These are phyloP conservation scores for Phytopythium ostracodes DNA, from an alignment of 352 stramenopile genomes.

Conservation along the genomic window DNA sequence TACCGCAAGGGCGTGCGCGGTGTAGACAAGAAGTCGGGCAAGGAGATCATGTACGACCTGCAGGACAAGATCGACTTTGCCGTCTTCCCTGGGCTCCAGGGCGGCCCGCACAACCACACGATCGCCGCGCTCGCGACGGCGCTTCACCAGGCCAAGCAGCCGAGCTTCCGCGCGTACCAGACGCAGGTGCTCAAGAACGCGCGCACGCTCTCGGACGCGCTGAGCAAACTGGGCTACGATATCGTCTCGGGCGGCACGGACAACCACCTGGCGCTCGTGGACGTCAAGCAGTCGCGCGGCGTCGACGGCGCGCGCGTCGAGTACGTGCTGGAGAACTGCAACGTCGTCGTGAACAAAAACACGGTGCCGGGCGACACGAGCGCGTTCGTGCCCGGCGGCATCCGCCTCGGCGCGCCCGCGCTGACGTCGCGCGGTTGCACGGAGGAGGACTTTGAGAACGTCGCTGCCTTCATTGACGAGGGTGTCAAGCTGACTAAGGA, in stretches of 20 bases:
- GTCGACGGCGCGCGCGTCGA: slow-evolving; percentile 96
- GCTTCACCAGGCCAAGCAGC: slow-evolving; percentile 93
- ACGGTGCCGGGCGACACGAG: slow-evolving; percentile 97
- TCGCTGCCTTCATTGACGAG: slow-evolving; percentile 95
- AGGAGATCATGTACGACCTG: slow-evolving; percentile 92
- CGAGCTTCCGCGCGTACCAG: slow-evolving; percentile 98
- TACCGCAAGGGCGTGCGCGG: slow-evolving; percentile 95
- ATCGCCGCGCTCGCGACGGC: slow-evolving; percentile 98
- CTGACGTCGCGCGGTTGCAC: slow-evolving; percentile 94
- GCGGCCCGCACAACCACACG: slow-evolving; percentile 99
- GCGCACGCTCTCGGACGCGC: slow-evolving; percentile 82
- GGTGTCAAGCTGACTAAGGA: slow-evolving; percentile 92
- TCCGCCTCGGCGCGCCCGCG: slow-evolving; percentile 95
- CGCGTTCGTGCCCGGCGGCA: slow-evolving; percentile 95
- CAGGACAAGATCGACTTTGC: slow-evolving; percentile 99
- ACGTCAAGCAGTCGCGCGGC: slow-evolving; percentile 94
- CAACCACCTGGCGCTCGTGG: slow-evolving; percentile 97
- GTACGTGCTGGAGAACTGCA: slow-evolving; percentile 93
- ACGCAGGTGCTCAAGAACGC: slow-evolving; percentile 93
- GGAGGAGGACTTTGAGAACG: slow-evolving; percentile 94
- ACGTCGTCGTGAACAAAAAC: slow-evolving; percentile 99
- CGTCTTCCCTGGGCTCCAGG: slow-evolving; percentile 98
- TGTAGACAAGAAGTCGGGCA: slow-evolving; percentile 94
- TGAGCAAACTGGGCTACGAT: slow-evolving; percentile 92
- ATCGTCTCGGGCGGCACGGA: slow-evolving; percentile 98